These are phyloP conservation scores for Chlamydomonas incerta DNA, from an alignment of 139 green algal species.

Conservation along the genomic window DNA sequence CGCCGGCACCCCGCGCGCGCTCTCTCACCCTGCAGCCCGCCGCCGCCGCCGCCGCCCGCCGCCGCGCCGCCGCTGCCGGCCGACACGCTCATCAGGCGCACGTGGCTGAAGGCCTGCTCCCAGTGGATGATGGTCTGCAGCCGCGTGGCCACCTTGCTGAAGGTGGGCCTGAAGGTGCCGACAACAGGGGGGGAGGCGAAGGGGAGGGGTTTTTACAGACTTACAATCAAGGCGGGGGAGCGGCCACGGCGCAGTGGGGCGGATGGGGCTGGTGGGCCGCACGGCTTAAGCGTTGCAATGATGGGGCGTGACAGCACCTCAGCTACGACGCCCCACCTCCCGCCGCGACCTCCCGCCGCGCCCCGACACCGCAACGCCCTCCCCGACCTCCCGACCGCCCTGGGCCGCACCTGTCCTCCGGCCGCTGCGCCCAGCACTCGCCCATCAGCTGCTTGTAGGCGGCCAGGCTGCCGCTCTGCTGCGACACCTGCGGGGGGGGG, in stretches of 20 bases:
- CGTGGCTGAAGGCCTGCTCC: not conserved
- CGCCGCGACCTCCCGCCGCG: no score
- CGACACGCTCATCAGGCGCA: not conserved
- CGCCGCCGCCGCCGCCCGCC: no score
- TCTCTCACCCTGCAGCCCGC: no score
- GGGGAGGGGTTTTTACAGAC: no score
- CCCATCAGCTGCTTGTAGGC: constrained; percentile 6
- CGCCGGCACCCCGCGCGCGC: no score
- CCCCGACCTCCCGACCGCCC: no score
- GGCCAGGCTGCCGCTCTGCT: not conserved
- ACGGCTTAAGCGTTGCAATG: no score
- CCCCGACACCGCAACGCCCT: not conserved
- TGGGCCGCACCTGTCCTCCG: not conserved
- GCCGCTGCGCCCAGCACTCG: constrained; percentile 8
- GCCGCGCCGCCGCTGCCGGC: not conserved
- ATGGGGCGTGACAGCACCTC: no score
- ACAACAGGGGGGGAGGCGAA: not conserved
- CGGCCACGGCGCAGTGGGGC: no score
- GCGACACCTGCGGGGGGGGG: not conserved
- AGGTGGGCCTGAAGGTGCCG: not conserved
- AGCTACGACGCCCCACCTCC: no score
- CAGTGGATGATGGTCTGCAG: constrained; percentile 18
- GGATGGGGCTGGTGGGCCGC: no score
- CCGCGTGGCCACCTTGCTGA: not conserved
- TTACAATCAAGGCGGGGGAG: no score